phyloP scores from a whole-genome alignment of 2,329 filamentous ascomycete genomes.

The Xylariaceae sp. region DNA sequence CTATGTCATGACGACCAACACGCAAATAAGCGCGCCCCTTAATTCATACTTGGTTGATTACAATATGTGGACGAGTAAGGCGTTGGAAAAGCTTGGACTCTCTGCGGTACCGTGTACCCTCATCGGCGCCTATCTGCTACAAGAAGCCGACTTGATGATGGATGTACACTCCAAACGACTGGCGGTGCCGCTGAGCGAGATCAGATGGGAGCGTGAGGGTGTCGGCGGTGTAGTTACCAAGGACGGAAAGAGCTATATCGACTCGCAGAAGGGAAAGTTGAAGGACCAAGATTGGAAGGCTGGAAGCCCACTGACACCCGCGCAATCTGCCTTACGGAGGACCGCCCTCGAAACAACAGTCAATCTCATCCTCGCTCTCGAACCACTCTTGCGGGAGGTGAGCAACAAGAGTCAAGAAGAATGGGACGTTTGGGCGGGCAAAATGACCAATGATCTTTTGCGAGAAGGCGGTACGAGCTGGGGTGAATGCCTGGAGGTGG shows the following conservation, averaged over 20 bases:
- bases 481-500: slow-evolving; percentile 80
- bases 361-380: slow-evolving; percentile 78
- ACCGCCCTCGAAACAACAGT: slow-evolving; percentile 79
- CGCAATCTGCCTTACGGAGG: slow-evolving; percentile 67
- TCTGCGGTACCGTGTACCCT: slow-evolving; percentile 72
- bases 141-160: slow-evolving; percentile 67
- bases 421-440: slow-evolving; percentile 84
- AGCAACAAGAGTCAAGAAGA: slow-evolving; percentile 86
- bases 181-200: slow-evolving; percentile 79
- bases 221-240: slow-evolving; percentile 58
- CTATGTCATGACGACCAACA: slow-evolving; percentile 77
- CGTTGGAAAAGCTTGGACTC: slow-evolving; percentile 65
- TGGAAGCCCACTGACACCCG: slow-evolving; percentile 55
- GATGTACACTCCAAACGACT: slow-evolving; percentile 69
- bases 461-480: slow-evolving; percentile 71
- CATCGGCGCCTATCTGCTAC: slow-evolving; percentile 70
- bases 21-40: slow-evolving; percentile 71
- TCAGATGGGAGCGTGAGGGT: slow-evolving; percentile 80
- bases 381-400: slow-evolving; percentile 73
- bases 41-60: slow-evolving; percentile 80
- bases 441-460: slow-evolving; percentile 79
- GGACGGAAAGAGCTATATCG: slow-evolving; percentile 55
- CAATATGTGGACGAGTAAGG: slow-evolving; percentile 74
- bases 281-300: slow-evolving; percentile 33
- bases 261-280: slow-evolving; percentile 46